Conservation (phyloP, 2,329 filamentous ascomycete genomes). For the Hypocreales sp. region DNA sequence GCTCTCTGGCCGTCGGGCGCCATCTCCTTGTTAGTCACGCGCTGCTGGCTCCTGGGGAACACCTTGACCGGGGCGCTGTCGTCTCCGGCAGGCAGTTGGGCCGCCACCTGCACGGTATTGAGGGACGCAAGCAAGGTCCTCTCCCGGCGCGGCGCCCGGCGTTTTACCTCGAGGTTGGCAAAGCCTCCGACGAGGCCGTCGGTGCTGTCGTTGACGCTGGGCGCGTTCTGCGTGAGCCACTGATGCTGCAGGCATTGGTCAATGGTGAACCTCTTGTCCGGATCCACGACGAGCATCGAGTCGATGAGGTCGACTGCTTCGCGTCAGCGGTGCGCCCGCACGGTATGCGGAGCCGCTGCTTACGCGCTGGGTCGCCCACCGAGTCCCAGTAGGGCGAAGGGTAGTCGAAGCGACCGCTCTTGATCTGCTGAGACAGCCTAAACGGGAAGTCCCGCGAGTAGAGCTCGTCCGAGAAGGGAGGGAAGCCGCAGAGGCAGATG, state of each 20-base stretch:
- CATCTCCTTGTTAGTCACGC: conserved; percentile 37
- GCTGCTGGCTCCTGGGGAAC: conserved; percentile 51
- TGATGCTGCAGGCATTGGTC: conserved; percentile 85
- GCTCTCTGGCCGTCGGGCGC: conserved; percentile 52
- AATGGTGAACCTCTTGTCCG: conserved; percentile 69
- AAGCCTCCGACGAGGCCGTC: conserved; percentile 85
- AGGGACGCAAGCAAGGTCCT: conserved; percentile 72
- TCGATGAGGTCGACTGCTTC: conserved; percentile 68
- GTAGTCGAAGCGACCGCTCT: conserved; percentile 78
- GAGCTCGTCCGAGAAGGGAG: conserved; percentile 91
- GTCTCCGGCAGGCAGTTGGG: conserved; percentile 37
- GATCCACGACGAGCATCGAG: conserved; percentile 80
- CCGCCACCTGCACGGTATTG: conserved; percentile 51
- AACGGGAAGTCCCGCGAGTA: conserved; percentile 71
- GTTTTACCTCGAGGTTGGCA: conserved; percentile 65
- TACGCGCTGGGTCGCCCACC: conserved; percentile 51
- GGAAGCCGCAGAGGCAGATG: conserved; percentile 92
- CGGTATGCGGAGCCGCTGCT: conserved; percentile 11
- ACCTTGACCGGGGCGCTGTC: conserved; percentile 52
- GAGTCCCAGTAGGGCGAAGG: conserved; percentile 79
- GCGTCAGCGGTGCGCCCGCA: not conserved
- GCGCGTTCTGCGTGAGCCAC: conserved; percentile 55
- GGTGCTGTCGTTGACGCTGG: conserved; percentile 67
- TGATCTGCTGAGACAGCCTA: conserved; percentile 78
- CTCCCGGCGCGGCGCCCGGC: conserved; percentile 65